Evolutionary conservation across 495 filamentous ascomycete genomes (phyloP).

Genomic region (Penicillium cataractarum): DNA sequence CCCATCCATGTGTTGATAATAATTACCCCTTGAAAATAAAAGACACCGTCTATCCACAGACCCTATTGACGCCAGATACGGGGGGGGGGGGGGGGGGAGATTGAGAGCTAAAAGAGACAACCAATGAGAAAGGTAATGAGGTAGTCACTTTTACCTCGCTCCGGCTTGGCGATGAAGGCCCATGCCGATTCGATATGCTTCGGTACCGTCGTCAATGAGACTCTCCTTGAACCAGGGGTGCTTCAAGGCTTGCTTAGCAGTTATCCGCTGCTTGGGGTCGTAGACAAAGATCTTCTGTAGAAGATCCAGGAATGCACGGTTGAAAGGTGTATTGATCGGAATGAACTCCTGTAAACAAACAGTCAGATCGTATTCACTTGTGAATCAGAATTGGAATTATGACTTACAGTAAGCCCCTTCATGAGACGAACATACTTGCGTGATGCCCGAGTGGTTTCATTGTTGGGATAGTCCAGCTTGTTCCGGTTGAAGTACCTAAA

Average conservation of each 20-base stretch:
- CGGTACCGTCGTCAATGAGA: slow-evolving; percentile 88
- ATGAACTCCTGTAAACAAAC: slow-evolving; percentile 77
- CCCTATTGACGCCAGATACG: slow-evolving; percentile 32
- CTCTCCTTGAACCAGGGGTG: slow-evolving; percentile 94
- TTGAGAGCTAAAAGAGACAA: slow-evolving; percentile 15
- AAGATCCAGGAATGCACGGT: slow-evolving; percentile 84
- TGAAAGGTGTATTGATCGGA: slow-evolving; percentile 75
- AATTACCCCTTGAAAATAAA: slow-evolving; percentile 37
- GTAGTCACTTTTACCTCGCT: slow-evolving; percentile 21
- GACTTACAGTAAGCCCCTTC: slow-evolving; percentile 80
- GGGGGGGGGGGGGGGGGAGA: too few relatives aligned
- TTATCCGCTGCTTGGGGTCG: slow-evolving; percentile 87
- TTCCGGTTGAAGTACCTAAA: slow-evolving; percentile 81
- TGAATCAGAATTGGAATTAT: too few relatives aligned
- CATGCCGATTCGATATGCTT: slow-evolving; percentile 73
- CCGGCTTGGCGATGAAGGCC: slow-evolving; percentile 36
- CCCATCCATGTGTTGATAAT: slow-evolving; percentile 28
- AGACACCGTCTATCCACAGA: slow-evolving; percentile 40
- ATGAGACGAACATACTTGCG: slow-evolving; percentile 93
- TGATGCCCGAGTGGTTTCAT: slow-evolving; percentile 85
- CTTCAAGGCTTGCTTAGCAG: slow-evolving; percentile 85
- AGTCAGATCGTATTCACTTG: background rate
- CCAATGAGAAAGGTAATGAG: slow-evolving; percentile 26
- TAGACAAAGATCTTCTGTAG: slow-evolving; percentile 92
- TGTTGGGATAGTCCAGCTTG: slow-evolving; percentile 85